These are phyloP conservation scores for Rhynchospora breviuscula DNA, from an alignment of 176 grass and related monocot genomes.

Conservation along the genomic window DNA sequence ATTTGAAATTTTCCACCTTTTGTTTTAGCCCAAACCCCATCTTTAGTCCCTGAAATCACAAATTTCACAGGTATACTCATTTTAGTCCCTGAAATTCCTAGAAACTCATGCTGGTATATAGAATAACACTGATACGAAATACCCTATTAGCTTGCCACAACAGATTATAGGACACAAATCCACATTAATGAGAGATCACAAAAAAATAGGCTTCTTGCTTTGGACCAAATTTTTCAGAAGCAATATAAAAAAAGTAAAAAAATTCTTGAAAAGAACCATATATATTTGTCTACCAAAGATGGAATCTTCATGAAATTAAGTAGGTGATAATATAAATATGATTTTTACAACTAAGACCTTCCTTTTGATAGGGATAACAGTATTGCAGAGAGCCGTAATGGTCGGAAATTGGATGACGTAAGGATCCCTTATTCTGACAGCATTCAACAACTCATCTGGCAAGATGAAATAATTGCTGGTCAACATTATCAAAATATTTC, in stretches of 20 bases:
- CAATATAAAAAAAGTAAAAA: neutral
- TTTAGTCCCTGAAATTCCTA: too few relatives aligned
- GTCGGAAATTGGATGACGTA: conserved; percentile 75
- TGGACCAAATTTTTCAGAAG: neutral
- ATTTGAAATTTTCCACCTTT: too few relatives aligned
- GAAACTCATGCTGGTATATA: too few relatives aligned
- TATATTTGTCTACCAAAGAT: neutral
- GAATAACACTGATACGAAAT: too few relatives aligned
- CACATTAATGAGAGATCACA: too few relatives aligned
- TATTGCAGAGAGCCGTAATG: conserved; percentile 93
- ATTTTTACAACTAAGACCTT: conserved; percentile 9
- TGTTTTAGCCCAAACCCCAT: too few relatives aligned
- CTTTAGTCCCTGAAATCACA: too few relatives aligned
- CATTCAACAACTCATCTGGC: conserved; percentile 77
- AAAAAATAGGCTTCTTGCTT: neutral
- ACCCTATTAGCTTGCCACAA: too few relatives aligned
- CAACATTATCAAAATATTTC: conserved; percentile 5
- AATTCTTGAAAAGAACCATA: neutral
- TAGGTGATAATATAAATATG: neutral
- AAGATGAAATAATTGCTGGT: conserved; percentile 38
- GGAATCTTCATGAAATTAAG: neutral
- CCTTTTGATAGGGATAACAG: conserved; percentile 82
- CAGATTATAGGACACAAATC: too few relatives aligned
- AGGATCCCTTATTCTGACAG: conserved; percentile 58
- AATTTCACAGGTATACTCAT: too few relatives aligned